These are phyloP conservation scores for Fusarium neocosmosporiellum DNA, from an alignment of 2,329 filamentous ascomycete species.

Conservation along the genomic window DNA sequence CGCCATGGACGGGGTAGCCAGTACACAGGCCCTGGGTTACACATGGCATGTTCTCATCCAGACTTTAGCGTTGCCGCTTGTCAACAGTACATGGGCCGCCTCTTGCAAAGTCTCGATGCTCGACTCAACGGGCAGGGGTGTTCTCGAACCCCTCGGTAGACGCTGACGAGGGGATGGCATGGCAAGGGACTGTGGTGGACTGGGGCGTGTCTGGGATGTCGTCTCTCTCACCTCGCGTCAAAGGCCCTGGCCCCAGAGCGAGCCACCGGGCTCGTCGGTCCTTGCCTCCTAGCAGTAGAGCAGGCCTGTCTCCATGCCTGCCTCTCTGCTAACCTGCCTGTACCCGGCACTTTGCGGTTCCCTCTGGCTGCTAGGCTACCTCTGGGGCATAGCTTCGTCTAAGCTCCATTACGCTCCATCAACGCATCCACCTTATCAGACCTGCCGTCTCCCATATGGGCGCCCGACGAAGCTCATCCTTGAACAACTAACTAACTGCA, in stretches of 20 bases:
- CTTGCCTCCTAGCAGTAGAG: conserved; percentile 26
- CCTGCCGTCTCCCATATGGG: conserved; percentile 32
- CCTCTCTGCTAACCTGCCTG: conserved; percentile 33
- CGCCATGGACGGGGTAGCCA: conserved; percentile 37
- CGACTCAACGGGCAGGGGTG: conserved; percentile 37
- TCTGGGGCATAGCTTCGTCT: conserved; percentile 43
- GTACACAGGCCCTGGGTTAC: conserved; percentile 37
- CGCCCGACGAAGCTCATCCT: conserved; percentile 35
- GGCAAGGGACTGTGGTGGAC: conserved; percentile 35
- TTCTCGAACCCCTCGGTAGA: conserved; percentile 49
- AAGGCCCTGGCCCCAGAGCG: conserved; percentile 31
- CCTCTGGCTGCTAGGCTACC: conserved; percentile 36
- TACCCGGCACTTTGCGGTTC: conserved; percentile 44
- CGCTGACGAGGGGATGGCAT: conserved; percentile 45
- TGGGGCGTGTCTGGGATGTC: conserved; percentile 43
- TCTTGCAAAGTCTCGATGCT: conserved; percentile 31
- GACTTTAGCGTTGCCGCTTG: conserved; percentile 39
- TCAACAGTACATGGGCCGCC: conserved; percentile 44
- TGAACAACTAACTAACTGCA: conserved; percentile 5
- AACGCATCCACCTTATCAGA: conserved; percentile 40
- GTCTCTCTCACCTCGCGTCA: conserved; percentile 42
- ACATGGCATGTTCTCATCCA: conserved; percentile 37
- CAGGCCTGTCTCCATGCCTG: conserved; percentile 1
- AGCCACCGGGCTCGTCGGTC: conserved; percentile 27
- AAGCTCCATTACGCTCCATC: conserved; percentile 40